Percentiles rank a stretch among this genome's conserved stretches.
phyloP scores from a whole-genome alignment of 1,284 basidiomycete species.

The Vanrija pseudolonga region DNA sequence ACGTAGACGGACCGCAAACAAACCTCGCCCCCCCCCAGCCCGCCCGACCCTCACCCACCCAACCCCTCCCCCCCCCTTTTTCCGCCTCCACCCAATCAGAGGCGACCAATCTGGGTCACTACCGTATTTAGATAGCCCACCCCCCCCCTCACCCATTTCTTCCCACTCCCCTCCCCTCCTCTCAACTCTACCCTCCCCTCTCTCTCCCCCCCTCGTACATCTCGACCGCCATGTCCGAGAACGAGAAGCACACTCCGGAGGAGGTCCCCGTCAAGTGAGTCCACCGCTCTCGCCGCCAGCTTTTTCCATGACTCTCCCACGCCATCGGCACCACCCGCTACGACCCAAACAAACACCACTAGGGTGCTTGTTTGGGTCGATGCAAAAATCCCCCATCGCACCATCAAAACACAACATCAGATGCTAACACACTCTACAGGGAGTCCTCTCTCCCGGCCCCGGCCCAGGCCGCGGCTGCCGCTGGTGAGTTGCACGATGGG shows the following conservation, averaged over 20 bases:
- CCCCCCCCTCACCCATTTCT: constrained; percentile 1
- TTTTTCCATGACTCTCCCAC: neutral
- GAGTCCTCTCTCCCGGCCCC: constrained; percentile 32
- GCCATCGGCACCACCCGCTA: neutral
- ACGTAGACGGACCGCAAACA: constrained; percentile 3
- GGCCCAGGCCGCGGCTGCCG: constrained; percentile 12
- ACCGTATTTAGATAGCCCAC: constrained; percentile 19
- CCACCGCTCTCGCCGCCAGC: no score
- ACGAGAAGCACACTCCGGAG: constrained; percentile 42
- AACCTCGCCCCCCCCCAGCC: neutral
- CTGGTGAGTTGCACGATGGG: constrained; percentile 18
- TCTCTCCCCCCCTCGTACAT: constrained; percentile 6
- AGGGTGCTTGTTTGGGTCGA: neutral
- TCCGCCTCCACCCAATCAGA: constrained; percentile 15
- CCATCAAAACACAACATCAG: neutral
- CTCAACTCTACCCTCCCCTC: constrained; percentile 9
- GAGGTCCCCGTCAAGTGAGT: constrained; percentile 45
- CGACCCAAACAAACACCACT: neutral
- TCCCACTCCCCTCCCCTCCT: constrained; percentile 7
- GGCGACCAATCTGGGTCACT: constrained; percentile 2
- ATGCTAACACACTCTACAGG: constrained; percentile 17
- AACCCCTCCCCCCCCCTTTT: constrained; percentile 1
- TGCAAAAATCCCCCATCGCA: neutral
- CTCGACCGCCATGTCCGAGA: constrained; percentile 32
- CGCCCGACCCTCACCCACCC: neutral